phyloP scores from a whole-genome alignment of 352 stramenopile species.

The Phytophthora quininea region DNA sequence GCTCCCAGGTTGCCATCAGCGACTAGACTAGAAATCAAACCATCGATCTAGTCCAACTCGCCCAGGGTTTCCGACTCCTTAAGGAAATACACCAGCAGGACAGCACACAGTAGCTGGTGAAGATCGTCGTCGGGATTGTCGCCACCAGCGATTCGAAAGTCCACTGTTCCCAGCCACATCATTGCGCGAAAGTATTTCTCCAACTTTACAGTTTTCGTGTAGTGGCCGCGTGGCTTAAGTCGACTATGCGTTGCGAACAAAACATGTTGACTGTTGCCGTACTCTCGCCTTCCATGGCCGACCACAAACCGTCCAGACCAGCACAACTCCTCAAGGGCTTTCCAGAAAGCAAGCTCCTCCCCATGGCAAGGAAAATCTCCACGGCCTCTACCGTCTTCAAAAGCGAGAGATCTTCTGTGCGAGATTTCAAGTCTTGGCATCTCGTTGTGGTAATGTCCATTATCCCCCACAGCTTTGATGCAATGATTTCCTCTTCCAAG shows the following conservation, averaged over 20 bases:
- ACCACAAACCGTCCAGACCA: conserved; percentile 7
- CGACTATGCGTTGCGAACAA: conserved; percentile 9
- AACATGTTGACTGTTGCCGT: conserved; percentile 8
- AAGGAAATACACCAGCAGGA: conserved; percentile 22
- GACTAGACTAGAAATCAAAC: conserved; percentile 21
- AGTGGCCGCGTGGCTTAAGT: conserved; percentile 37
- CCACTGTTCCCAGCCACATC: conserved; percentile 32
- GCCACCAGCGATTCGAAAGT: conserved; percentile 30
- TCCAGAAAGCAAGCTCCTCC: conserved; percentile 14
- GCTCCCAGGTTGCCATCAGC: conserved; percentile 23
- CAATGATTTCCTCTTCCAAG: conserved; percentile 5
- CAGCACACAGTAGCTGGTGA: conserved; percentile 29
- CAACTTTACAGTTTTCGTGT: conserved; percentile 25
- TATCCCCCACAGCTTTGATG: not conserved
- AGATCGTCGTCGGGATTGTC: conserved; percentile 7
- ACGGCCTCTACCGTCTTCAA: not conserved
- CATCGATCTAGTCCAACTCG: conserved; percentile 8
- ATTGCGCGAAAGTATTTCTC: conserved; percentile 27
- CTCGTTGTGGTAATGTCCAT: not conserved
- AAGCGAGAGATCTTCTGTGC: not conserved
- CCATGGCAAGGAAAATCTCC: conserved; percentile 18
- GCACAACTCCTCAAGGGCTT: not conserved
- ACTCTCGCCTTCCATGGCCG: not conserved
- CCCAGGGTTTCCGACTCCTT: conserved; percentile 7
- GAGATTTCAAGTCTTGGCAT: not conserved